Base-by-base conservation (phyloP, 495 filamentous ascomycete genomes). In the Hypoxylon subgilvum region DNA sequence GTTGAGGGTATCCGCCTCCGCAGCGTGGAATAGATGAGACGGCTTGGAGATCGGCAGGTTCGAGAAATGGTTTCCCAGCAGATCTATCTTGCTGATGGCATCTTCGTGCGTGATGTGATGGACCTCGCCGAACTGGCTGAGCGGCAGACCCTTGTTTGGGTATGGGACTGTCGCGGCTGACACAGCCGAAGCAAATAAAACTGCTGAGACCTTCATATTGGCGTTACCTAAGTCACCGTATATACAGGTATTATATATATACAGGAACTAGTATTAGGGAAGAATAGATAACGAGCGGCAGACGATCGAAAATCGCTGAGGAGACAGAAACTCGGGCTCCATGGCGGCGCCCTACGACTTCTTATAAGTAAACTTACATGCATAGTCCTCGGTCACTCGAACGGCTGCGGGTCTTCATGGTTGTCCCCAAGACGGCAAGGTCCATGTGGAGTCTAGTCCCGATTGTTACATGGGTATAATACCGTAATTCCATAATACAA, bases 121-220 rank as follows among this genome's bases (percentile, higher is more conserved):
- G 27, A 68, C 65, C 21, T 34, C 10, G 21, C 65, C 65, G 36
- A 70, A 70, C 12, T 42, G 39, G 17, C 28, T n/a, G 3, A 70
- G 39, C 28, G 65, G 61, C 1, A 65, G 52, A 17, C 67, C 67
- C 23, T 61, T 47, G 50, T 34, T 43, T 17, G 13, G 22, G 8
- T 30, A 23, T 7, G 63, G 67, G 16, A 70, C 13, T 10, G 64
- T 41, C 14, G 65, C 61, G 54, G 67, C 67, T 5, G 67, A 59
- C 31, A 57, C 67, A 31, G 65, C 65, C 42, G 67, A 56, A 23
- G 55, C 61, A 43, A 63, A 68, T 44, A 70, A 51, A 54, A 55
- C 67, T 21, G 43, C 28, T 18, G 65, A 54, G 30, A 58, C 45
- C 67, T 65, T 70, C 67, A 70, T 70, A 45, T 39, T 67, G 38